Conservation (phyloP, 768 basidiomycete species). For the Calocybe cyanea region DNA sequence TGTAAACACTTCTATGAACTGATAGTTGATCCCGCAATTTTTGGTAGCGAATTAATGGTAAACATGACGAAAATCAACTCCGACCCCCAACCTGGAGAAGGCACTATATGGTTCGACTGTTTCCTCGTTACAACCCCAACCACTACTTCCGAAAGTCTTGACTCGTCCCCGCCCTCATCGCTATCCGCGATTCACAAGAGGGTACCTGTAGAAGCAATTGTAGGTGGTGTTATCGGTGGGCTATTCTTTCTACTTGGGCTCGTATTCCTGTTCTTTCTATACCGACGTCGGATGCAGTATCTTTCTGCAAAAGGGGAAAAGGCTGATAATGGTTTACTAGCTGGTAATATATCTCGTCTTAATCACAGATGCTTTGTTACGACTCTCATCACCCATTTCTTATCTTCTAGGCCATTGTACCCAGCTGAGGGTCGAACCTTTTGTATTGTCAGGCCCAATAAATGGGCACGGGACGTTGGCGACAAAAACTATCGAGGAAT, state of each 20-base stretch:
- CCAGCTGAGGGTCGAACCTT: conserved; percentile 8
- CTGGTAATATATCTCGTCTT: neutral
- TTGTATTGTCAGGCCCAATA: conserved; percentile 4
- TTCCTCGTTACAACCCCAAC: conserved; percentile 28
- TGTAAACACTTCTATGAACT: no score
- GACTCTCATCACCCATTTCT: neutral
- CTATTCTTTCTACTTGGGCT: conserved; percentile 17
- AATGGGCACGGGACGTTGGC: neutral
- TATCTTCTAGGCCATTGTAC: neutral
- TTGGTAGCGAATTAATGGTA: conserved; percentile 25
- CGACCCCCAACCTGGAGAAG: conserved; percentile 24
- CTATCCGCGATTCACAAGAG: conserved; percentile 8
- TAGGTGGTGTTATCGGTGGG: conserved; percentile 28
- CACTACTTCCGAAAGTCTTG: conserved; percentile 11
- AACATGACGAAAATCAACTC: conserved; percentile 31
- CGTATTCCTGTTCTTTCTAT: conserved; percentile 18
- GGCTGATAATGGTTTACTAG: neutral
- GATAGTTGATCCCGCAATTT: no score
- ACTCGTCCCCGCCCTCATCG: conserved; percentile 7
- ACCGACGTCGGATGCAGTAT: conserved; percentile 15
- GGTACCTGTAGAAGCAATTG: conserved; percentile 21
- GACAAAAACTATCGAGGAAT: conserved; percentile 1
- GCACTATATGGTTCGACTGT: conserved; percentile 41
- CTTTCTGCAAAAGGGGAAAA: neutral
- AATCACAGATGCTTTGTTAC: no score